These are phyloP conservation scores for Irpex lacteus DNA, from an alignment of 1,284 basidiomycete genomes.

Conservation along the genomic window DNA sequence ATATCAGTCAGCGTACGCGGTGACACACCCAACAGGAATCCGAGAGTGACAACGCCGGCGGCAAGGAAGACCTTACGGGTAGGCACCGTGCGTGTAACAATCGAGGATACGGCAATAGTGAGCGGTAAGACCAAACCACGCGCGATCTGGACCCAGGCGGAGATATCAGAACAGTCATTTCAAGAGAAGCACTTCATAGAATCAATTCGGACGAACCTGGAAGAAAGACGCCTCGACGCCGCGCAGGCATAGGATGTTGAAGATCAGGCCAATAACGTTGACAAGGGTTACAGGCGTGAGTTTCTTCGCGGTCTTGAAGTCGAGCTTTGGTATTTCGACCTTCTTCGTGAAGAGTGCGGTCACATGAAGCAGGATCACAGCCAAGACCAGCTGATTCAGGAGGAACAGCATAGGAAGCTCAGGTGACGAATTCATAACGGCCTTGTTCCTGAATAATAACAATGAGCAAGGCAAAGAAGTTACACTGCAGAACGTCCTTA, in stretches of 20 bases:
- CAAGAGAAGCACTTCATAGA: not conserved
- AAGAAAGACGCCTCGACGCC: slow-evolving; percentile 78
- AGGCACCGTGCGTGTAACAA: slow-evolving; percentile 47
- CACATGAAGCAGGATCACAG: slow-evolving; percentile 60
- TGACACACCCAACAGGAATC: slow-evolving; percentile 63
- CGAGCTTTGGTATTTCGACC: slow-evolving; percentile 56
- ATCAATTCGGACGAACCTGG: slow-evolving; percentile 41
- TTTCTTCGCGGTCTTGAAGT: slow-evolving; percentile 51
- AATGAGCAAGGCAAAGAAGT: not conserved
- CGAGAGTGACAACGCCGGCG: slow-evolving; percentile 54
- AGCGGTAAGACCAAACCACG: slow-evolving; percentile 74
- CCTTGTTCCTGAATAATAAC: slow-evolving; percentile 55
- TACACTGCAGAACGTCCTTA: slow-evolving; percentile 28
- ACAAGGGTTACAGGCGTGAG: slow-evolving; percentile 62
- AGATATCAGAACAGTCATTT: not conserved
- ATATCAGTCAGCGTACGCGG: slow-evolving; percentile 35
- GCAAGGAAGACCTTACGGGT: slow-evolving; percentile 47
- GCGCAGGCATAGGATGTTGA: slow-evolving; percentile 74
- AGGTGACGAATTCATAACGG: slow-evolving; percentile 65
- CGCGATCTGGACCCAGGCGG: slow-evolving; percentile 54
- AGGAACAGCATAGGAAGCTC: slow-evolving; percentile 70
- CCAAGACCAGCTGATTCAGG: slow-evolving; percentile 64
- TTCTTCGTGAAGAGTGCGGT: slow-evolving; percentile 44
- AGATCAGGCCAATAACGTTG: slow-evolving; percentile 70
- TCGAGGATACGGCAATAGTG: slow-evolving; percentile 64